These are phyloP conservation scores for Leptoxyphium fumago DNA, from an alignment of 2,329 filamentous ascomycete species.

Conservation along the genomic window DNA sequence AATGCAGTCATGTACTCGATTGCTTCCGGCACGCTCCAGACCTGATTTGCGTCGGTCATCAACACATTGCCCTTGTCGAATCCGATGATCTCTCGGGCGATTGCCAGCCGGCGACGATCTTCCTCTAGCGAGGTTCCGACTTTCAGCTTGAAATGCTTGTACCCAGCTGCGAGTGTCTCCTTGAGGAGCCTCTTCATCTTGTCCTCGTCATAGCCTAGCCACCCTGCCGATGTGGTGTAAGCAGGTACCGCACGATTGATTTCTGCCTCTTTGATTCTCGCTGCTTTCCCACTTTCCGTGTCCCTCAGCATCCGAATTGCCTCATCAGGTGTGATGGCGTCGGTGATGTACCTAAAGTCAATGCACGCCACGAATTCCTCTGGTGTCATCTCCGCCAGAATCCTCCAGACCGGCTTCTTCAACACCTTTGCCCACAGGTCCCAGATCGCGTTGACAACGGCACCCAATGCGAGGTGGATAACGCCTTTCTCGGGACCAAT, in stretches of 20 bases:
- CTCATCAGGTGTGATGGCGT: slow-evolving; percentile 79
- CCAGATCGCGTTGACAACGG: slow-evolving; percentile 79
- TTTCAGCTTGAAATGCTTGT: slow-evolving; percentile 82
- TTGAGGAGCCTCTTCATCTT: slow-evolving; percentile 65
- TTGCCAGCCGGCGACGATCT: slow-evolving; percentile 54
- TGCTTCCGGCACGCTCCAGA: slow-evolving; percentile 78
- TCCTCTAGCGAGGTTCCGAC: slow-evolving; percentile 60
- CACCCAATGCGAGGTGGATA: slow-evolving; percentile 78
- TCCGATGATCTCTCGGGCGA: slow-evolving; percentile 67
- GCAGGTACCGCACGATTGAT: slow-evolving; percentile 65
- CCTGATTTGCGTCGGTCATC: slow-evolving; percentile 89
- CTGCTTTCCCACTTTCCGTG: slow-evolving; percentile 51
- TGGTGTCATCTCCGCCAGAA: slow-evolving; percentile 79
- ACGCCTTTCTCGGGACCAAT: slow-evolving; percentile 91
- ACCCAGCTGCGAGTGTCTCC: slow-evolving; percentile 63
- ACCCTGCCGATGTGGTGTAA: slow-evolving; percentile 81
- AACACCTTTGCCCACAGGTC: slow-evolving; percentile 87
- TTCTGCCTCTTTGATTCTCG: slow-evolving; percentile 60
- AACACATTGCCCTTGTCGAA: slow-evolving; percentile 71
- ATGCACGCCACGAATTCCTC: slow-evolving; percentile 79
- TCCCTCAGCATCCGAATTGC: slow-evolving; percentile 56
- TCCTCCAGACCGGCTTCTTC: slow-evolving; percentile 76
- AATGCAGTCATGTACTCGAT: slow-evolving; percentile 76
- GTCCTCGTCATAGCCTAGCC: slow-evolving; percentile 80
- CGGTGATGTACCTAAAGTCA: slow-evolving; percentile 89